These are phyloP conservation scores for Pterocarpus macrocarpus DNA, from an alignment of 306 rosid species.

Conservation along the genomic window DNA sequence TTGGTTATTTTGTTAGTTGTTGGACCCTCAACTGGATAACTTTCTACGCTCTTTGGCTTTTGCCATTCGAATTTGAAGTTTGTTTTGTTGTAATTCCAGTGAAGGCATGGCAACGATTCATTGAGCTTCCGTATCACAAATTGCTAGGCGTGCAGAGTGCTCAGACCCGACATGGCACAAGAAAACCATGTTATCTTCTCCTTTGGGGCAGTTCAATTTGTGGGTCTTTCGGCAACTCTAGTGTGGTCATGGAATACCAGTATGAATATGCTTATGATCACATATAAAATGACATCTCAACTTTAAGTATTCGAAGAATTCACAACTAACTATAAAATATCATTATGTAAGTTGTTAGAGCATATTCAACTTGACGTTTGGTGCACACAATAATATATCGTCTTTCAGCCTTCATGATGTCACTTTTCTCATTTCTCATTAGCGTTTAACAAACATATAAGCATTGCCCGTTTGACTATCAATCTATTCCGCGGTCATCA, in stretches of 20 bases:
- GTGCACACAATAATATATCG: background rate
- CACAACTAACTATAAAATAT: too few species aligned
- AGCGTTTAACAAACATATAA: constrained; percentile 43
- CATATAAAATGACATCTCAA: too few species aligned
- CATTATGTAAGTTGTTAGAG: too few species aligned
- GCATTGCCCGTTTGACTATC: constrained; percentile 33
- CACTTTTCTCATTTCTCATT: constrained; percentile 31
- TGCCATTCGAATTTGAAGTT: constrained; percentile 29
- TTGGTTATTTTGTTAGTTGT: background rate
- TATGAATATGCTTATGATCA: too few species aligned
- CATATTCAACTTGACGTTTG: too few species aligned
- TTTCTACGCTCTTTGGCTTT: background rate
- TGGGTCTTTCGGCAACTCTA: too few species aligned
- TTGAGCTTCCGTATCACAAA: constrained; percentile 41
- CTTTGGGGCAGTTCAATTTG: too few species aligned
- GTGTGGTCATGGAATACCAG: too few species aligned
- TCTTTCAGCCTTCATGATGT: constrained; percentile 22
- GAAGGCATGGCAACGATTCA: background rate
- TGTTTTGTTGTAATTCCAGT: background rate
- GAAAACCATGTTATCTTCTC: too few species aligned
- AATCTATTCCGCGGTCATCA: constrained; percentile 2
- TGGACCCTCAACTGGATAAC: constrained; percentile 14
- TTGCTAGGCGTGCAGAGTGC: background rate
- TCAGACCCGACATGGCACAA: background rate
- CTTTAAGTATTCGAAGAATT: too few species aligned